A percentile compares a stretch with the other conserved stretches of the same genome.
Evolutionary conservation across 108 stramenopile species (phyloP).

Genomic region (Skeletonema marinoi): DNA sequence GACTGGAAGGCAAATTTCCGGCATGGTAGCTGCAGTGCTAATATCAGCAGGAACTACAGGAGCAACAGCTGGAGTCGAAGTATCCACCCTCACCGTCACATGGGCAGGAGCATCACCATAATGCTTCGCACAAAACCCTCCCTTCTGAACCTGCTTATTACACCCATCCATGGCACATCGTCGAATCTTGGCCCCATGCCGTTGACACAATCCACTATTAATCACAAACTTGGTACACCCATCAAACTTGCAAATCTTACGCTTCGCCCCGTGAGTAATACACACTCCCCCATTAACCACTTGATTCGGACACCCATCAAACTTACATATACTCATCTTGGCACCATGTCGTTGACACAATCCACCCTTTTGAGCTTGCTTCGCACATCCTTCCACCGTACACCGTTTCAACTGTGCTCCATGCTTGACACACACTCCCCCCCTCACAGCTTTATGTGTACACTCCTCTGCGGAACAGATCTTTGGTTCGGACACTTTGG

Average conservation of each 20-base stretch:
- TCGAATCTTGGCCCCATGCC: constrained; percentile 64
- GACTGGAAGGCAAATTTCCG: too few relatives aligned
- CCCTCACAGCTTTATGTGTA: not conserved
- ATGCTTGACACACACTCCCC: not conserved
- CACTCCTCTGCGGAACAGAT: not conserved
- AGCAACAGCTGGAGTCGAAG: too few relatives aligned
- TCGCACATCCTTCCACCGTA: not conserved
- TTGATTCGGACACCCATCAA: not conserved
- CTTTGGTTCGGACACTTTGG: too few relatives aligned
- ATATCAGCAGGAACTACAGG: too few relatives aligned
- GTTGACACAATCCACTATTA: constrained; percentile 55
- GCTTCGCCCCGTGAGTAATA: not conserved
- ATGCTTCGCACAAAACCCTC: not conserved
- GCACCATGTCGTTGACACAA: not conserved
- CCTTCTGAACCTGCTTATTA: constrained; percentile 54
- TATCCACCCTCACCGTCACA: not conserved
- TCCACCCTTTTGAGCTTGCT: not conserved
- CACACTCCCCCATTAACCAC: not conserved
- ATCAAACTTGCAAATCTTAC: not conserved
- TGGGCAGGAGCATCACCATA: not conserved
- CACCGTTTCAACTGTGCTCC: not conserved
- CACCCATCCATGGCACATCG: constrained; percentile 56
- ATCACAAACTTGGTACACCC: not conserved
- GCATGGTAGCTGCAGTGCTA: too few relatives aligned
- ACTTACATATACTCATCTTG: not conserved